Evolutionary conservation across 441 rosid genomes (phyloP).

Genomic region (Biscutella laevigata): DNA sequence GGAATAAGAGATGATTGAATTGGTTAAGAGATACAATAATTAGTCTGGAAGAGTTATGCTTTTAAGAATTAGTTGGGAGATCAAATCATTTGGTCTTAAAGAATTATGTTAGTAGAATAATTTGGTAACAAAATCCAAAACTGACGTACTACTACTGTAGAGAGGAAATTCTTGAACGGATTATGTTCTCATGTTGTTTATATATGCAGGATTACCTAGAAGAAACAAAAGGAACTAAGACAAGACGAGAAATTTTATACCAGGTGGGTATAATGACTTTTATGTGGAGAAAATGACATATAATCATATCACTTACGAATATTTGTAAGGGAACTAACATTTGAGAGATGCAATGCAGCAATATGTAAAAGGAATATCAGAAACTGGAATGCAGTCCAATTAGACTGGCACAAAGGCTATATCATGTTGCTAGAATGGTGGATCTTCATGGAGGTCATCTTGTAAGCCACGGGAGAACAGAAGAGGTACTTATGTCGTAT

Average conservation of each 20-base stretch:
- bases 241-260: conserved; percentile 63
- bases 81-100: too few relatives aligned
- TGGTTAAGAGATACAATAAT: too few relatives aligned
- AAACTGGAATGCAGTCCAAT: conserved; percentile 88
- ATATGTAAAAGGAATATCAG: conserved; percentile 82
- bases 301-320: background rate
- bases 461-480: conserved; percentile 83
- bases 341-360: conserved; percentile 40
- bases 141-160: too few relatives aligned
- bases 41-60: too few relatives aligned
- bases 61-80: too few relatives aligned
- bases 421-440: conserved; percentile 80
- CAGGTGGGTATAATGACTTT: conserved; percentile 38
- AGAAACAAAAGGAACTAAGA: conserved; percentile 50
- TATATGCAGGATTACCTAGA: conserved; percentile 78
- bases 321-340: background rate
- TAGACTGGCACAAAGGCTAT: conserved; percentile 72
- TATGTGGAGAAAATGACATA: background rate
- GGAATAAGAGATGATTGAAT: too few relatives aligned
- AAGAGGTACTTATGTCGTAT: conserved; percentile 54
- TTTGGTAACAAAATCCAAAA: too few relatives aligned
- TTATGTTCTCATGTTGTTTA: conserved; percentile 14
- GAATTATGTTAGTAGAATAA: too few relatives aligned
- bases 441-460: conserved; percentile 98
- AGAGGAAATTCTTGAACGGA: too few relatives aligned